These are phyloP conservation scores for Debaryomyces robertsiae DNA, from an alignment of 1,139 yeast species.

Conservation along the genomic window DNA sequence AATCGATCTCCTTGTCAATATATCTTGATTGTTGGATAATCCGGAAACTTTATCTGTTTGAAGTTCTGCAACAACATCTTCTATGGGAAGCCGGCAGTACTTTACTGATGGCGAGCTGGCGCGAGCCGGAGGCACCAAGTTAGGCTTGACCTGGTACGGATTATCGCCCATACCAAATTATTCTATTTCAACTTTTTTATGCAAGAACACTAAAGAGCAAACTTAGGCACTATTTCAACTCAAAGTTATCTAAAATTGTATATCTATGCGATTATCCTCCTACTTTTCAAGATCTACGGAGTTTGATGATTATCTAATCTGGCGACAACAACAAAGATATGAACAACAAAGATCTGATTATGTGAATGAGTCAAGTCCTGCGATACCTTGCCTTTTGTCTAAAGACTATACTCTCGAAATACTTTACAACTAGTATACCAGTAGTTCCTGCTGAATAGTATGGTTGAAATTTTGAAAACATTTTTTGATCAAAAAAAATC, in stretches of 20 bases:
- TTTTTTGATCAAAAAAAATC: constrained; percentile 1
- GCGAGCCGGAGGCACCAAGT: constrained; percentile 21
- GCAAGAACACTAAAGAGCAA: constrained; percentile 4
- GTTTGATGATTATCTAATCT: background rate
- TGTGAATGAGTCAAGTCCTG: background rate
- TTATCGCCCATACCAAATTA: constrained; percentile 32
- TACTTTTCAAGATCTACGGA: background rate
- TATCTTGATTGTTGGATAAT: constrained; percentile 66
- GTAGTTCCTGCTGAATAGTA: background rate
- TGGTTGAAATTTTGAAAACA: constrained; percentile 6
- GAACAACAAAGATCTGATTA: constrained; percentile 1
- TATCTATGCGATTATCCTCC: constrained; percentile 1
- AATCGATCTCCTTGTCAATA: constrained; percentile 64
- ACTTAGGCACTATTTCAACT: background rate
- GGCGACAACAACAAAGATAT: constrained; percentile 2
- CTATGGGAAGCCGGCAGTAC: constrained; percentile 59
- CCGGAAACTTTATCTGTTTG: constrained; percentile 65
- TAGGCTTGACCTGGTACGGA: constrained; percentile 29
- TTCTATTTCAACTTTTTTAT: constrained; percentile 4
- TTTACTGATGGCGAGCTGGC: constrained; percentile 49
- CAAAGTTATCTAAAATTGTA: background rate
- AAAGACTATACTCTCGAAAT: constrained; percentile 3
- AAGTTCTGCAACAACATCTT: constrained; percentile 62
- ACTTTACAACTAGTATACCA: constrained; percentile 2
- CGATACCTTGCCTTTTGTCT: background rate